Percentiles rank a stretch among this genome's conserved stretches.
phyloP scores from a whole-genome alignment of 1,139 yeast genomes.

The Pichia sp. region DNA sequence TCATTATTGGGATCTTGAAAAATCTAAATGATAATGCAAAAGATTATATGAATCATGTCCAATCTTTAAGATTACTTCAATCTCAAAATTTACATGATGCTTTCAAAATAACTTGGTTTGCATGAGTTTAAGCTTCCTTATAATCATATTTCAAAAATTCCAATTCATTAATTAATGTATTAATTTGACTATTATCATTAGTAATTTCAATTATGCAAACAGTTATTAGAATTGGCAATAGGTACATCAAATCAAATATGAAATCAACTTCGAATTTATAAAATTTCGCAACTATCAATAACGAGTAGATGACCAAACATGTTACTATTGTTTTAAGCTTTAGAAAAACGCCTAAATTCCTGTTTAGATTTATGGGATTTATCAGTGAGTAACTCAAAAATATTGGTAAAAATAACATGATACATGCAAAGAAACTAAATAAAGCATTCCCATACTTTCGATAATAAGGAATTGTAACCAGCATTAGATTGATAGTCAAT shows the following conservation, averaged over 20 bases:
- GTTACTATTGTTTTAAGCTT: background rate
- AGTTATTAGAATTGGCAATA: conserved; percentile 20
- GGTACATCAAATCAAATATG: conserved; percentile 10
- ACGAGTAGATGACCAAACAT: background rate
- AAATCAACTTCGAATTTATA: background rate
- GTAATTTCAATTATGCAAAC: conserved; percentile 12
- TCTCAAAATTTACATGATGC: background rate
- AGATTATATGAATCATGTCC: conserved; percentile 6
- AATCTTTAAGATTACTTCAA: background rate
- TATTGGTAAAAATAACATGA: conserved; percentile 9
- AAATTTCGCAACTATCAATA: background rate
- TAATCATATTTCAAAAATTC: conserved; percentile 19
- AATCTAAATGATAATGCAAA: conserved; percentile 10
- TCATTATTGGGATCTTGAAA: conserved; percentile 19
- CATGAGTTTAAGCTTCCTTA: conserved; percentile 19
- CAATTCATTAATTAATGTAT: conserved; percentile 13
- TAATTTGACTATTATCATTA: conserved; percentile 14
- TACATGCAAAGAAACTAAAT: conserved; percentile 18
- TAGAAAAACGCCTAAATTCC: background rate
- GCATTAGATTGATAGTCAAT: conserved; percentile 15
- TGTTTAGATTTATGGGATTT: conserved; percentile 4
- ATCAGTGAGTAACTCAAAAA: conserved; percentile 11
- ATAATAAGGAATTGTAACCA: conserved; percentile 20
- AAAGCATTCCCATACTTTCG: conserved; percentile 16
- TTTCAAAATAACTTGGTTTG: conserved; percentile 8